These are phyloP conservation scores for Stentor roeselii DNA, from an alignment of 73 alveolate species.

Conservation along the genomic window DNA sequence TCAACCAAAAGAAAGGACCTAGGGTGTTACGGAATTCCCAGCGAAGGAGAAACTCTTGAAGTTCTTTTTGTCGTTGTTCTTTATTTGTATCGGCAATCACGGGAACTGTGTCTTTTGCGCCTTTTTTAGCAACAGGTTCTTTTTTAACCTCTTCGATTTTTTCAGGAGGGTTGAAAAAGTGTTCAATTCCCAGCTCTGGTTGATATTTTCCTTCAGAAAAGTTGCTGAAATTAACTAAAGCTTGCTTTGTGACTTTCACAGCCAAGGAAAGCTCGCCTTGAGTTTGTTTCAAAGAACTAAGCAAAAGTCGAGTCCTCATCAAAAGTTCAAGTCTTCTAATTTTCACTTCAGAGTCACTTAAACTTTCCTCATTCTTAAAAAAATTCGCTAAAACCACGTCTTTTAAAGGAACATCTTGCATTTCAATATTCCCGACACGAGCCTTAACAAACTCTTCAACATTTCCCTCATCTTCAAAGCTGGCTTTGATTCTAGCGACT, in stretches of 20 bases:
- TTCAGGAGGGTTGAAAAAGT: conserved; percentile 8
- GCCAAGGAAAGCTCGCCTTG: conserved; percentile 18
- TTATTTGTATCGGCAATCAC: neutral
- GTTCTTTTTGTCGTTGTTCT: conserved; percentile 6
- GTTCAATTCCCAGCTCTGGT: conserved; percentile 13
- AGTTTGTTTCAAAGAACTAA: neutral
- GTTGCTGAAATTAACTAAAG: neutral
- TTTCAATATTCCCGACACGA: conserved; percentile 2
- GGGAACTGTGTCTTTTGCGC: neutral
- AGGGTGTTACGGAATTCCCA: conserved; percentile 9
- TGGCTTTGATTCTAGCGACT: conserved; percentile 3
- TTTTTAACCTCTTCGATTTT: conserved; percentile 20
- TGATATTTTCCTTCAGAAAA: conserved; percentile 10
- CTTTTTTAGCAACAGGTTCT: conserved; percentile 15
- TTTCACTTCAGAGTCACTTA: conserved; percentile 3
- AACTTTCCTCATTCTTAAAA: neutral
- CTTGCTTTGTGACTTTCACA: neutral
- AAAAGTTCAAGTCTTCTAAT: conserved; percentile 3
- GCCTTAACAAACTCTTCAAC: conserved; percentile 24
- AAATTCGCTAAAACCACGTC: neutral
- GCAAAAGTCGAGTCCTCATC: neutral
- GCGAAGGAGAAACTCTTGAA: conserved; percentile 11
- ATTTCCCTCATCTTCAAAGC: conserved; percentile 7
- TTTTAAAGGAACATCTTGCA: conserved; percentile 19
- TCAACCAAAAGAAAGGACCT: neutral